Evolutionary conservation across 139 green algal species (phyloP), one percentile per base, ranked within the genome.

Genomic region (Chlorella sp.): DNA sequence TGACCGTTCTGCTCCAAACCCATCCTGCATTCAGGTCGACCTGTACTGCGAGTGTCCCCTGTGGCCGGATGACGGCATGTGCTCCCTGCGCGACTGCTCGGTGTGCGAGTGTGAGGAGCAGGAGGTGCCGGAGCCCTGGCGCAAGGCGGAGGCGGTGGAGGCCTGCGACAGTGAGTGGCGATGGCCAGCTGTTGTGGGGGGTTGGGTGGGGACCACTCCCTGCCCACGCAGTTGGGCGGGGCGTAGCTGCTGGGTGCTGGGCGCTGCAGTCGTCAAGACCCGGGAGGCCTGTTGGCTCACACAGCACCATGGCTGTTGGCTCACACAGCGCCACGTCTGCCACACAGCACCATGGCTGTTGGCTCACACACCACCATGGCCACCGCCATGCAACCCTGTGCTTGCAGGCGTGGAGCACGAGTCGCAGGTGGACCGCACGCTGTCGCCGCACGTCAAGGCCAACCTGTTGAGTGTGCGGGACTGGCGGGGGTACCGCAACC

Each of bases 11-110:
- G n/a, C n/a, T n/a, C n/a, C n/a, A n/a, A n/a, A n/a, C n/a, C n/a
- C n/a, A n/a, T n/a, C 44, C 44, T 51, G 44, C 44, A n/a, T n/a
- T n/a, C 89, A 95, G 92, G 94, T 96, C 23, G 94, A 97, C 90
- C 89, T 98, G 80, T 95, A 95, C 82, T 98, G 96, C 82, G 95
- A 98, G 86, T 99, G 97, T 86, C 96, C 94, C 3, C 92, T 99
- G 83, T 99, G 96, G 96, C 96, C 94, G 0, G 96, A 99, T 68
- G 96, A 99, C 89, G 93, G 91, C 80, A 98, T 98, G 96, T 99
- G 96, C 89, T 81, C 88, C 38, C 73, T 98, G 80, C 83, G 88
- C 79, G 72, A 95, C 65, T 98, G 96, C 89, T 91, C 83, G 20
- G 96, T 98, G 71, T 97, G 94, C 86, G 93, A 97, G 90, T 98